Evolutionary conservation across 1,284 basidiomycete species (phyloP), one percentile per base, ranked within the genome.

Genomic region (Leccinum subfulvum): DNA sequence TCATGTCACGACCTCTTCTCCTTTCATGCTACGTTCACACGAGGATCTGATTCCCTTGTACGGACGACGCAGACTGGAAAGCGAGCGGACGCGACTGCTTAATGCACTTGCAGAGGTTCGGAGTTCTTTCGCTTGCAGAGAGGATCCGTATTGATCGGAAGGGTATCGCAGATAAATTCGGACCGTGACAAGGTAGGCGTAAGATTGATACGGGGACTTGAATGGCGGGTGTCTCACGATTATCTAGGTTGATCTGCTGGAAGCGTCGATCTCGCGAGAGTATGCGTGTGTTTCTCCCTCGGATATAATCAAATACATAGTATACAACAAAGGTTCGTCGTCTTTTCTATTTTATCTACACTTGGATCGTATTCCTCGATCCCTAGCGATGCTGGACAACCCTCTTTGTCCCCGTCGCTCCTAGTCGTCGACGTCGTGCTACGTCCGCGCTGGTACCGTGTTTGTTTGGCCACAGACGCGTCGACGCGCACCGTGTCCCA

Each of bases 161-260:
- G 28, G 33, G 33, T 3, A 26, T 39, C 54, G 30, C 54, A 91
- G 88, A 82, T 92, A 33, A 91, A 91, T 70, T 88, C 89, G 72
- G 89, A 92, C 72, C 82, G 89, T 23, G 90, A 91, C 77, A 88
- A 89, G 81, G 89, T 83, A 68, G 64, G 75, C 66, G 51, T 54
- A 39, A 18, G 58, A 63, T 60, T 60, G 49, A 51, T 30, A 56
- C 53, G 61, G 30, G 59, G 57, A 47, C 44, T 47, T 47, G 41
- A 18, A 47, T 51, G 49, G 23, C 26, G 57, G 57, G 44, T 58
- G 3, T 62, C 61, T 66, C 59, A 62, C 41, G 39, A 59, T 59
- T 60, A 33, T 62, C 72, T 58, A 89, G 85, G 79, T 81, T 21
- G 84, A 86, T 68, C 72, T 85, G 61, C 75, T 80, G 54, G 84